A percentile compares a stretch with the other conserved stretches of the same genome.
phyloP scores from a whole-genome alignment of 139 green algal species.

The Deuterostichococcus epilithicus region DNA sequence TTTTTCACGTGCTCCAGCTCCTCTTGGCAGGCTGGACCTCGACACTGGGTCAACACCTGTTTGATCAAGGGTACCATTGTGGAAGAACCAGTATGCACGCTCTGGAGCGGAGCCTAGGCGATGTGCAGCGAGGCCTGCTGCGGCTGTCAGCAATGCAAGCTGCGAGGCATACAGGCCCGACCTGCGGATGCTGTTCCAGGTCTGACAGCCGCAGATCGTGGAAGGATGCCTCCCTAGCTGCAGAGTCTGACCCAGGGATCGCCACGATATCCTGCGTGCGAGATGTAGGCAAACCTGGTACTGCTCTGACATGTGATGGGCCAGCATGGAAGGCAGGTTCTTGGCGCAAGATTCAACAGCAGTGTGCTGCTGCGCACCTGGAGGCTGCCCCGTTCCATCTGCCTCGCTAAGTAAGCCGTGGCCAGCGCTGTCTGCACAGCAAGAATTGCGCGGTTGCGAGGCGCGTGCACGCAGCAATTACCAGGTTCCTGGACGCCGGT shows the following conservation, averaged over 20 bases:
- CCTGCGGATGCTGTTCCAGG: constrained; percentile 6
- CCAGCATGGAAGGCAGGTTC: too few species aligned
- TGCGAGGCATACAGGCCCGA: not conserved
- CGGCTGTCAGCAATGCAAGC: not conserved
- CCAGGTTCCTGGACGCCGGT: too few species aligned
- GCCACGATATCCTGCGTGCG: constrained; percentile 7
- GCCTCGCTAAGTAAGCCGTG: not conserved
- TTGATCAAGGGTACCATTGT: not conserved
- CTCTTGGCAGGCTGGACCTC: not conserved
- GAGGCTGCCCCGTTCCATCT: not conserved
- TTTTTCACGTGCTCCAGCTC: not conserved
- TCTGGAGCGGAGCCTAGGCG: not conserved
- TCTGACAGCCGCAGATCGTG: constrained; percentile 24
- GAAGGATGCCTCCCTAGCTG: constrained; percentile 25
- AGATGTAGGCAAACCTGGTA: not conserved
- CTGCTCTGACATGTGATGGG: not conserved
- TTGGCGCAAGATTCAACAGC: too few species aligned
- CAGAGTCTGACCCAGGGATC: constrained; percentile 18
- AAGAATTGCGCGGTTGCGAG: too few species aligned
- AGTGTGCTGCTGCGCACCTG: not conserved
- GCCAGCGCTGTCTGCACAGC: not conserved
- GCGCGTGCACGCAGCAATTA: too few species aligned
- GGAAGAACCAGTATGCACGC: not conserved
- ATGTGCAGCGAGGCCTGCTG: too few species aligned
- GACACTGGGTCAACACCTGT: not conserved